Evolutionary conservation across 2,329 filamentous ascomycete genomes (phyloP).

Genomic region (Dissoconium aciculare): DNA sequence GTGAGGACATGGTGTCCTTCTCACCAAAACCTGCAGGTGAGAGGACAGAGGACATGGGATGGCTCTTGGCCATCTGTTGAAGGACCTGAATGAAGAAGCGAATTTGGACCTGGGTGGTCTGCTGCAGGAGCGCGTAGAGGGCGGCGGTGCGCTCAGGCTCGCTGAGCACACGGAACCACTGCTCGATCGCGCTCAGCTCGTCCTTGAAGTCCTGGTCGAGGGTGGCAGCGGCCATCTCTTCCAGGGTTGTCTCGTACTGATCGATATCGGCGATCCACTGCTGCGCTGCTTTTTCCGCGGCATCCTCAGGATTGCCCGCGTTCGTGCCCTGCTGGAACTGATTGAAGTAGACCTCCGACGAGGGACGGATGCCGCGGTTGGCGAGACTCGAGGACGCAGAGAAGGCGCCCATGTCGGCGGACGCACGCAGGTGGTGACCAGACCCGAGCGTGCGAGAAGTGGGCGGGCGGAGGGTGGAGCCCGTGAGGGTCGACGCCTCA

Average conservation of each 20-base stretch:
- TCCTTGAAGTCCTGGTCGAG: conserved; percentile 99
- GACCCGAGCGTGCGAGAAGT: conserved; percentile 42
- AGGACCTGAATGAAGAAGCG: conserved; percentile 98
- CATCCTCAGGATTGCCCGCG: conserved; percentile 61
- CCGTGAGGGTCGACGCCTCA: conserved; percentile 65
- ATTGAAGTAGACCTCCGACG: conserved; percentile 84
- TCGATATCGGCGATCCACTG: conserved; percentile 99
- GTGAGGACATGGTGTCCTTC: conserved; percentile 96
- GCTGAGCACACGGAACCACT: conserved; percentile 96
- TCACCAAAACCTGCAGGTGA: conserved; percentile 88
- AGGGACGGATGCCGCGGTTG: conserved; percentile 71
- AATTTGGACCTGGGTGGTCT: conserved; percentile 97
- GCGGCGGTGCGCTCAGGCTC: conserved; percentile 93
- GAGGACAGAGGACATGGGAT: conserved; percentile 89
- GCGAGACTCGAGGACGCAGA: conserved; percentile 47
- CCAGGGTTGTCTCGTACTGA: conserved; percentile 94
- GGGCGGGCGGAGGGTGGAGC: conserved; percentile 65
- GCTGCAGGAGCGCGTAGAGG: conserved; percentile 85
- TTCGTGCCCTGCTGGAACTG: conserved; percentile 53
- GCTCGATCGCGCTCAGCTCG: conserved; percentile 94
- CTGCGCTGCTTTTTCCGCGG: conserved; percentile 83
- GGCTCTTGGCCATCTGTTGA: conserved; percentile 97
- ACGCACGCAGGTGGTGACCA: conserved; percentile 78
- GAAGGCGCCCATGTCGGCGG: conserved; percentile 87
- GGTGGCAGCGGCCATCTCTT: conserved; percentile 98